These are phyloP conservation scores for Penicillium odoratum DNA, from an alignment of 495 filamentous ascomycete genomes.

Conservation along the genomic window DNA sequence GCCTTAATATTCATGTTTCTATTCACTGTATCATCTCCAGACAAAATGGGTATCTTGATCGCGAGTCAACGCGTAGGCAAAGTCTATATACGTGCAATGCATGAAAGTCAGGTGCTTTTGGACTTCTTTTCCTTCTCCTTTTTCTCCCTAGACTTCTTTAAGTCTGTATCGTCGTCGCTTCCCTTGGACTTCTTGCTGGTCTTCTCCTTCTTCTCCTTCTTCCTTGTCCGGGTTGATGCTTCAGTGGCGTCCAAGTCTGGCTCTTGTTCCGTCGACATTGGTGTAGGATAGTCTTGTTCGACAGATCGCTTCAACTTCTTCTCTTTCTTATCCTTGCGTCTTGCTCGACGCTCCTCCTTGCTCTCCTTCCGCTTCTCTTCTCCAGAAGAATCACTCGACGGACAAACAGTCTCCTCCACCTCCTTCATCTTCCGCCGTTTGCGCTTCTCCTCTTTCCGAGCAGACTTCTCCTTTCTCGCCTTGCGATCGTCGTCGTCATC, in stretches of 20 bases:
- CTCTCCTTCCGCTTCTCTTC: conserved; percentile 22
- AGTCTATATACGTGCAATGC: conserved; percentile 17
- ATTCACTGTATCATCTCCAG: conserved; percentile 13
- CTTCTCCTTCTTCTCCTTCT: conserved; percentile 22
- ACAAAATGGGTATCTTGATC: conserved; percentile 39
- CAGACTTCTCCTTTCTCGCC: conserved; percentile 27
- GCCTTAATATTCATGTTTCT: not conserved
- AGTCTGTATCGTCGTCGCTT: conserved; percentile 3
- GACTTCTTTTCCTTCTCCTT: conserved; percentile 26
- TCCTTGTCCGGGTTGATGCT: conserved; percentile 1
- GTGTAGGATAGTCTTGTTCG: conserved; percentile 43
- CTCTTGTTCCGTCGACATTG: conserved; percentile 37
- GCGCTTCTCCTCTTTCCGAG: conserved; percentile 33
- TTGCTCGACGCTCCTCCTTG: conserved; percentile 27
- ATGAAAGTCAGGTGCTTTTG: conserved; percentile 27
- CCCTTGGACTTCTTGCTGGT: conserved; percentile 16
- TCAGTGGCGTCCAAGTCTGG: conserved; percentile 21
- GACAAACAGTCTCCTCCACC: conserved; percentile 16
- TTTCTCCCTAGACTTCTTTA: conserved; percentile 35
- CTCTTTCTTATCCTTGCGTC: conserved; percentile 33
- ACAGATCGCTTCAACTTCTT: conserved; percentile 32
- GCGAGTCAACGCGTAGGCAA: conserved; percentile 26
- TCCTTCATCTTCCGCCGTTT: conserved; percentile 41
- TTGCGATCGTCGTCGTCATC: conserved; percentile 12
- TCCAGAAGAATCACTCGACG: conserved; percentile 12